Evolutionary conservation across 169 alveolate species (phyloP).

Genomic region (Cryptosporidium ryanae): DNA sequence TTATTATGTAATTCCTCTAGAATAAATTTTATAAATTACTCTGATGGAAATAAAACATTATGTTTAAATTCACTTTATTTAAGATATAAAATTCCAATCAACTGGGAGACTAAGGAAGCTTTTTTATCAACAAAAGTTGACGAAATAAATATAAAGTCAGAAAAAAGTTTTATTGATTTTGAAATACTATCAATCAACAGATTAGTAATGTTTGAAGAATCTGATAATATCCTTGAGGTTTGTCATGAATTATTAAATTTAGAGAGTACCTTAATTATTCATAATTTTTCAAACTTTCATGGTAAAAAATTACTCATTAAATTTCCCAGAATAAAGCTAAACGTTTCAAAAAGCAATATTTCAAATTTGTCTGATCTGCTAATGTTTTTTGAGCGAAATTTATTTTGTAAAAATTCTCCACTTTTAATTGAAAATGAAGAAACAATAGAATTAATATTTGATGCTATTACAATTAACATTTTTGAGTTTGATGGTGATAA

Average conservation of each 20-base stretch:
- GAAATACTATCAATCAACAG: not conserved
- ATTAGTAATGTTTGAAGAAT: too few relatives aligned
- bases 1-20: too few relatives aligned
- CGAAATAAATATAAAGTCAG: not conserved
- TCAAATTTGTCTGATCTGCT: not conserved
- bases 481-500: constrained; percentile 64
- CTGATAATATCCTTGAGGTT: too few relatives aligned
- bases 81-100: too few relatives aligned
- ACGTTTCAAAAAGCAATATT: not conserved
- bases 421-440: too few relatives aligned
- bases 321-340: not conserved
- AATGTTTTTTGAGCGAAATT: not conserved
- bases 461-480: constrained; percentile 41
- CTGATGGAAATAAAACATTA: too few relatives aligned
- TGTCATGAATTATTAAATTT: too few relatives aligned
- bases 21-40: too few relatives aligned
- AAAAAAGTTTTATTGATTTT: not conserved
- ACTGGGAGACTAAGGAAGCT: too few relatives aligned
- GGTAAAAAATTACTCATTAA: not conserved
- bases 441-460: not conserved
- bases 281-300: not conserved
- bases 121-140: too few relatives aligned
- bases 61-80: too few relatives aligned
- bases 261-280: too few relatives aligned
- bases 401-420: not conserved